phyloP scores from a whole-genome alignment of 768 basidiomycete genomes.

The Lactarius deliciosus region DNA sequence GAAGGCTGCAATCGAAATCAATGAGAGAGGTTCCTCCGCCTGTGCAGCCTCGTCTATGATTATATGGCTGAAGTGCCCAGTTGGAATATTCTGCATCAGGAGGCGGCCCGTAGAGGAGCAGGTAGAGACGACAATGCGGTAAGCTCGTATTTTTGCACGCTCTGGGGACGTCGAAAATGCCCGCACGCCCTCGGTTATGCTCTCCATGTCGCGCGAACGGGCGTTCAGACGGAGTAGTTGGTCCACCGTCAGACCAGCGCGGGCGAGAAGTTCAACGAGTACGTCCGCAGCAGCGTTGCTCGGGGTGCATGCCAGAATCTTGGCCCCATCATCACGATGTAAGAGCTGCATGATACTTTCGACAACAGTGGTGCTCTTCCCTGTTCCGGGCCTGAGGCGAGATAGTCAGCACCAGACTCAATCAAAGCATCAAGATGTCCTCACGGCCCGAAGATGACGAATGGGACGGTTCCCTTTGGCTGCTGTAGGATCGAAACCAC shows the following conservation, averaged over 20 bases:
- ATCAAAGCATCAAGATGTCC: conserved; percentile 28
- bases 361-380: conserved; percentile 41
- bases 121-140: conserved; percentile 57
- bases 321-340: conserved; percentile 2
- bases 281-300: conserved; percentile 41
- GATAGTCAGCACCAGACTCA: background rate
- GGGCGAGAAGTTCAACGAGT: conserved; percentile 34
- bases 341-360: conserved; percentile 38
- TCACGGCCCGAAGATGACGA: conserved; percentile 63
- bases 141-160: conserved; percentile 40
- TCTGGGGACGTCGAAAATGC: conserved; percentile 41
- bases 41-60: conserved; percentile 68
- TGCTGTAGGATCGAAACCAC: conserved; percentile 48
- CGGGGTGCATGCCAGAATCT: conserved; percentile 40
- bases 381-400: conserved; percentile 40
- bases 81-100: conserved; percentile 46
- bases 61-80: conserved; percentile 60
- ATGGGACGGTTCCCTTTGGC: conserved; percentile 50
- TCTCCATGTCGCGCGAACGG: conserved; percentile 41
- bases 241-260: conserved; percentile 24
- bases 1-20: conserved; percentile 43
- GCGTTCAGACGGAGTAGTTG: conserved; percentile 57
- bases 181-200: conserved; percentile 40
- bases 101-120: conserved; percentile 54
- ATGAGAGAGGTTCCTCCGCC: conserved; percentile 57